A percentile compares a stretch with the other conserved stretches of the same genome.
phyloP scores from a whole-genome alignment of 108 stramenopile species.

The Cyclotella atomus region DNA sequence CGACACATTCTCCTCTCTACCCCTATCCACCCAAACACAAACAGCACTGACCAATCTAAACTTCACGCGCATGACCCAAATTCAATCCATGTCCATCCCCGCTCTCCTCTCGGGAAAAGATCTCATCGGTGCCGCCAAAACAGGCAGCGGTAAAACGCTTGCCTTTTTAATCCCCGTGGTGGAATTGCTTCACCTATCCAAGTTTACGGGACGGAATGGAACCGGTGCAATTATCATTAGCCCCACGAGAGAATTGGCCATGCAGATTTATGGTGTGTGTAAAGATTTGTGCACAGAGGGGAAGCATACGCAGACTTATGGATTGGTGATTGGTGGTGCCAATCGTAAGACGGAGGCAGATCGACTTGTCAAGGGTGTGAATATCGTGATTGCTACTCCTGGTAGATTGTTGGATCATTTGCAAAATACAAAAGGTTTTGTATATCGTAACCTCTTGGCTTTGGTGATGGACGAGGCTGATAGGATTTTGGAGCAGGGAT shows the following conservation, averaged over 20 bases:
- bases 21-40: conserved; percentile 91
- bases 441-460: conserved; percentile 88
- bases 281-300: conserved; percentile 85
- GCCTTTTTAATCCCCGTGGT: conserved; percentile 96
- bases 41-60: conserved; percentile 75
- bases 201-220: conserved; percentile 91
- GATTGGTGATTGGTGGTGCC: conserved; percentile 97
- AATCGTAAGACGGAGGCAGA: conserved; percentile 97
- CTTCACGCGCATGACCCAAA: conserved; percentile 92
- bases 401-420: conserved; percentile 98
- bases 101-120: conserved; percentile 94
- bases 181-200: conserved; percentile 91
- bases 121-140: conserved; percentile 98
- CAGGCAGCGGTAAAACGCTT: conserved; percentile 97
- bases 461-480: conserved; percentile 99
- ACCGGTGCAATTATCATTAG: conserved; percentile 97
- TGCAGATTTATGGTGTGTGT: conserved; percentile 99
- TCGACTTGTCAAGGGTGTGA: conserved; percentile 94
- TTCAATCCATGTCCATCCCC: conserved; percentile 95
- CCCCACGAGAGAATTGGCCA: conserved; percentile 97
- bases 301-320: conserved; percentile 91
- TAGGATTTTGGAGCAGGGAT: conserved; percentile 97
- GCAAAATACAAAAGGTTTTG: conserved; percentile 96
- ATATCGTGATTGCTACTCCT: conserved; percentile 96
- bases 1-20: conserved; percentile 82